Conservation (phyloP, 345 rosid species). For the Eucalyptus melliodora region DNA sequence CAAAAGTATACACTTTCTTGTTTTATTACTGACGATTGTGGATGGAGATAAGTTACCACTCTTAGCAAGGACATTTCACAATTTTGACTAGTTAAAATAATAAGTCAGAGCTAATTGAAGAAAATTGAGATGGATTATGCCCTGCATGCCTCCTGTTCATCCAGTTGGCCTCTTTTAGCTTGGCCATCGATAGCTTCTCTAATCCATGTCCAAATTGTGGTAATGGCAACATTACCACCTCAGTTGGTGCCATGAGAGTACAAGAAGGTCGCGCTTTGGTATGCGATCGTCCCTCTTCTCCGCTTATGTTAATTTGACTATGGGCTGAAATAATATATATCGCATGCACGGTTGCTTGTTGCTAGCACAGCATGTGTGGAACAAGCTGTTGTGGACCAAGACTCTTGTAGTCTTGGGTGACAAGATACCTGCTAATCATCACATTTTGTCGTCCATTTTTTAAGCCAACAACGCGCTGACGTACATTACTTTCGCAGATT, state of each 20-base stretch:
- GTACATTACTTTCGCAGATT: background rate
- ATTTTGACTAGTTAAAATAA: background rate
- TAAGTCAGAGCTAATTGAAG: background rate
- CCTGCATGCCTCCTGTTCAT: background rate
- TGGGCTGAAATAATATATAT: too few species aligned
- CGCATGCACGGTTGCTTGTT: background rate
- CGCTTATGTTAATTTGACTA: background rate
- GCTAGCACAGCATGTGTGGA: background rate
- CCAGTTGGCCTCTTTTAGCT: background rate
- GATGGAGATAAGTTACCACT: background rate
- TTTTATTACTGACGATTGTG: background rate
- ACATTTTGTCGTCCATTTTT: background rate
- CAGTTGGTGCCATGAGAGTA: background rate
- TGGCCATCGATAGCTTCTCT: background rate
- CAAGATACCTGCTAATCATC: background rate
- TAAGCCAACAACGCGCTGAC: background rate
- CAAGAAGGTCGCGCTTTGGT: background rate
- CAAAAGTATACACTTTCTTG: background rate
- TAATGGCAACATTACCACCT: background rate
- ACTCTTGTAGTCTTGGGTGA: background rate
- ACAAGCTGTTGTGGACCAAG: background rate
- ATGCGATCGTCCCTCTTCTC: background rate
- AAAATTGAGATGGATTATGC: background rate
- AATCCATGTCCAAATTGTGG: background rate
- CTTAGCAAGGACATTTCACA: background rate